Base-by-base conservation (phyloP, 495 filamentous ascomycete species). In the Lichenothelia convexa region DNA sequence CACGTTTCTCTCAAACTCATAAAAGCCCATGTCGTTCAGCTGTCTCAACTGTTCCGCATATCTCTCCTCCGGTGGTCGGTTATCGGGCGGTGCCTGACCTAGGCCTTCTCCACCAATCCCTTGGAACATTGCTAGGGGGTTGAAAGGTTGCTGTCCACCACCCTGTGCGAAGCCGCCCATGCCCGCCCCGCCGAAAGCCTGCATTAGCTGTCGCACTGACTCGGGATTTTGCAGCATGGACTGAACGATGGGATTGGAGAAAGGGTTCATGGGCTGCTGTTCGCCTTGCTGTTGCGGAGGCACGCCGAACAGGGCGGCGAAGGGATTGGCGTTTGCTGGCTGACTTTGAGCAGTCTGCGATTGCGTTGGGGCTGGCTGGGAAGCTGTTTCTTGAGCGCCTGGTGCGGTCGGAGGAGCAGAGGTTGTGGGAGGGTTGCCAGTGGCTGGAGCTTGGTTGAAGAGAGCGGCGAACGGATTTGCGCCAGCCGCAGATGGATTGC, bases 1-100 rank as follows among this genome's bases (percentile, higher is more conserved):
- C 24, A 99, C 71, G 44, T 99, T 99, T 49, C 78, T 55, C 38
- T 95, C 86, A 50, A 95, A 95, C 45, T 99, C 89, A 51, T 73
- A 92, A 55, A 99, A 95, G 3, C 91, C 91, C 91, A 99, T 99
- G 36, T 95, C 89, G 53, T 99, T 95, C 43, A 99, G 59, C 53
- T 94, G 87, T 32, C 83, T 66, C 32, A 99, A 61, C 51, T 99
- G 91, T 11, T 79, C 73, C 5, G 78, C 84, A 43, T 92, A 99
- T 43, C 80, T 64, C 51, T 94, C 91, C 64, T 95, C 91, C 0
- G 87, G 89, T 13, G 89, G 84, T 41, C 86, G 67, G 49, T 65
- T 87, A 54, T 95, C 91, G 4, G 62, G 49, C 5, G 80, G 73
- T 4, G 67, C 59, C 3, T 74, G 51, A 19, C 39, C 42, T 5